Percentiles rank a stretch among this genome's conserved stretches.
Evolutionary conservation across 2,329 filamentous ascomycete species (phyloP).

Genomic region (Ascochyta viciae-villosae): DNA sequence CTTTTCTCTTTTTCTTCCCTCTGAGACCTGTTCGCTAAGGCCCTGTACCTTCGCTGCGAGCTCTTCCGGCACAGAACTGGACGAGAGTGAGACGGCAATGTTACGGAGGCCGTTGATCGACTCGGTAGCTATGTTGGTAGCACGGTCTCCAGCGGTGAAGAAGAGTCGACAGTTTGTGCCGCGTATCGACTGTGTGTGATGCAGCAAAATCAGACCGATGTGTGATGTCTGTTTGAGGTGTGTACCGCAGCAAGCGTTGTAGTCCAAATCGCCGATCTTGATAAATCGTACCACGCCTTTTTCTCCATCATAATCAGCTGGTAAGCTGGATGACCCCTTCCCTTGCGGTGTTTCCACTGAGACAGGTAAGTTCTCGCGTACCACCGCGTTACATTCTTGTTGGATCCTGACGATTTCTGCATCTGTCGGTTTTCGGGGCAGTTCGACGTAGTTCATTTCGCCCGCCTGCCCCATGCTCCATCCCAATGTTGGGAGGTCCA

Average conservation of each 20-base stretch:
- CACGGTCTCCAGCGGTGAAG: constrained; percentile 42
- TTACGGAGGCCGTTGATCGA: constrained; percentile 37
- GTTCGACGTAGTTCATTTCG: constrained; percentile 46
- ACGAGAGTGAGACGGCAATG: constrained; percentile 38
- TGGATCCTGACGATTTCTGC: constrained; percentile 38
- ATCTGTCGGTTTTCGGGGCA: constrained; percentile 38
- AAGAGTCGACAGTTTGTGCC: constrained; percentile 42
- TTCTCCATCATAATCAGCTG: constrained; percentile 41
- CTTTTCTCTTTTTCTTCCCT: constrained; percentile 36
- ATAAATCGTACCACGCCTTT: constrained; percentile 44
- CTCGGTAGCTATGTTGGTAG: constrained; percentile 34
- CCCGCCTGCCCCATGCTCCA: constrained; percentile 43
- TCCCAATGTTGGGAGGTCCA: constrained; percentile 37
- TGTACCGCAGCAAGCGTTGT: constrained; percentile 46
- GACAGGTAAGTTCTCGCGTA: constrained; percentile 38
- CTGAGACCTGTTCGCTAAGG: constrained; percentile 32
- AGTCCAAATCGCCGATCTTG: constrained; percentile 43
- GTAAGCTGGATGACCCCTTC: constrained; percentile 35
- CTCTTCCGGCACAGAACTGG: constrained; percentile 29
- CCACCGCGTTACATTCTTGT: constrained; percentile 33
- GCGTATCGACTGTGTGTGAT: constrained; percentile 40
- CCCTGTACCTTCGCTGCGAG: constrained; percentile 33
- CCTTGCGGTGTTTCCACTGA: constrained; percentile 42
- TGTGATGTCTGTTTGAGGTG: constrained; percentile 44
- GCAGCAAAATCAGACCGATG: constrained; percentile 40